phyloP scores from a whole-genome alignment of 306 rosid genomes.

The Glycine soja region DNA sequence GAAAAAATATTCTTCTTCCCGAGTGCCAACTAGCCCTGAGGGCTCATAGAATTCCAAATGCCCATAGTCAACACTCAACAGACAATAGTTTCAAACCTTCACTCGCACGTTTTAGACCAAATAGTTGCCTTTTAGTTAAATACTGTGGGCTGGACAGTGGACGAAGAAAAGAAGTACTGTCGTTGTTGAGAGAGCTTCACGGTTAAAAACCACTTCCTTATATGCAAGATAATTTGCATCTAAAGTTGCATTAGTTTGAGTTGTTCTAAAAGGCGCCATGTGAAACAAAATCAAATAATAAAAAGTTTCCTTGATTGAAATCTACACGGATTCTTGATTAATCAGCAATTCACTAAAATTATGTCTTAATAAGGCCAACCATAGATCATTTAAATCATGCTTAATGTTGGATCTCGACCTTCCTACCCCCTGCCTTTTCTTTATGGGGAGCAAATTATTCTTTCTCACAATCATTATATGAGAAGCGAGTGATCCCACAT shows the following conservation, averaged over 20 bases:
- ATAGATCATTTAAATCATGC: constrained; percentile 52
- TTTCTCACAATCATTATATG: constrained; percentile 40
- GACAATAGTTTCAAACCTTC: background rate
- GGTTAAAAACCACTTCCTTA: background rate
- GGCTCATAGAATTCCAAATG: too few species aligned
- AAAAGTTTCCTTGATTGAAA: background rate
- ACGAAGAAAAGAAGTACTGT: background rate
- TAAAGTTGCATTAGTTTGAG: background rate
- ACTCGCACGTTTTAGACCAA: constrained; percentile 32
- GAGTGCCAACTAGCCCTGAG: too few species aligned
- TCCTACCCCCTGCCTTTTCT: constrained; percentile 17
- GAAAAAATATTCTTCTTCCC: background rate
- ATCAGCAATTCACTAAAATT: constrained; percentile 35
- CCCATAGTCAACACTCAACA: background rate
- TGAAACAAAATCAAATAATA: constrained; percentile 21
- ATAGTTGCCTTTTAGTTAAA: background rate
- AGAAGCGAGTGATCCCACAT: constrained; percentile 48
- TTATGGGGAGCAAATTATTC: constrained; percentile 34
- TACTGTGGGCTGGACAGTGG: background rate
- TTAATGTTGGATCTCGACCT: constrained; percentile 64
- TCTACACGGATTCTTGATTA: constrained; percentile 36
- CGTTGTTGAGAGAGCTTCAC: too few species aligned
- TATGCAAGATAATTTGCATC: constrained; percentile 9
- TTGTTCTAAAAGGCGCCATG: constrained; percentile 17
- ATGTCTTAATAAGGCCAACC: constrained; percentile 68